Evolutionary conservation across 805 yeast species (phyloP).

Genomic region (Metschnikowia picachoensis): DNA sequence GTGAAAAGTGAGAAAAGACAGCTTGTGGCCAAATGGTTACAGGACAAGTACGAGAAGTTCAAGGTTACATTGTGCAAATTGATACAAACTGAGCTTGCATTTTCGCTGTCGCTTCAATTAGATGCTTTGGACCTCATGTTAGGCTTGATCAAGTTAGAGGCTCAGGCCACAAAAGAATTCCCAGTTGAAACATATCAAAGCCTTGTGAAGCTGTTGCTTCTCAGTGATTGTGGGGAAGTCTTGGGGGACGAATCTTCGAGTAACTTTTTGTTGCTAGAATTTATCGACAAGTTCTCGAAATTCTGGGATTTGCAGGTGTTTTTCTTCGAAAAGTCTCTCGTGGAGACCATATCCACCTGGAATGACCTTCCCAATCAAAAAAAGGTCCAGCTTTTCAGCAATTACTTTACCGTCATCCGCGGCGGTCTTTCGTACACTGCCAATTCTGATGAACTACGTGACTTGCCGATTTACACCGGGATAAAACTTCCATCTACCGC

Average conservation of each 20-base stretch:
- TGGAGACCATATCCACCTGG: slow-evolving; percentile 8
- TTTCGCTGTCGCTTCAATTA: slow-evolving; percentile 49
- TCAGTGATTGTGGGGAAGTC: slow-evolving; percentile 32
- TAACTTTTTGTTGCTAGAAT: slow-evolving; percentile 51
- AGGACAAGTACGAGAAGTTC: slow-evolving; percentile 52
- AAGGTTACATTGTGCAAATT: slow-evolving; percentile 42
- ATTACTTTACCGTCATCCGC: slow-evolving; percentile 38
- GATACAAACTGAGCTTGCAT: slow-evolving; percentile 38
- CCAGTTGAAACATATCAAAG: slow-evolving; percentile 51
- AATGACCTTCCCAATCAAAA: not conserved
- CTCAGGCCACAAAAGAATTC: slow-evolving; percentile 51
- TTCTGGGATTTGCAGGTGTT: slow-evolving; percentile 79
- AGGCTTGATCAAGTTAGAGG: slow-evolving; percentile 56
- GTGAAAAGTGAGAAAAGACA: slow-evolving; percentile 43
- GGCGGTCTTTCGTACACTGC: slow-evolving; percentile 21
- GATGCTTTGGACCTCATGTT: slow-evolving; percentile 52
- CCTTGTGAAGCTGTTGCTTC: slow-evolving; percentile 32
- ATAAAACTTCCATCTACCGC: slow-evolving; percentile 37
- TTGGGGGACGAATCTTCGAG: slow-evolving; percentile 46
- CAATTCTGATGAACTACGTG: slow-evolving; percentile 30
- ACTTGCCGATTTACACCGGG: slow-evolving; percentile 24
- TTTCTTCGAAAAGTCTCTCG: slow-evolving; percentile 47
- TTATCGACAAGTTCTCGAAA: slow-evolving; percentile 47
- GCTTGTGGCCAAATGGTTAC: slow-evolving; percentile 60
- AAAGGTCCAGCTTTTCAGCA: slow-evolving; percentile 29